Percentiles rank a stretch among this genome's conserved stretches.
These are phyloP conservation scores for Penicillium nucicola DNA, from an alignment of 495 filamentous ascomycete genomes.

Conservation along the genomic window DNA sequence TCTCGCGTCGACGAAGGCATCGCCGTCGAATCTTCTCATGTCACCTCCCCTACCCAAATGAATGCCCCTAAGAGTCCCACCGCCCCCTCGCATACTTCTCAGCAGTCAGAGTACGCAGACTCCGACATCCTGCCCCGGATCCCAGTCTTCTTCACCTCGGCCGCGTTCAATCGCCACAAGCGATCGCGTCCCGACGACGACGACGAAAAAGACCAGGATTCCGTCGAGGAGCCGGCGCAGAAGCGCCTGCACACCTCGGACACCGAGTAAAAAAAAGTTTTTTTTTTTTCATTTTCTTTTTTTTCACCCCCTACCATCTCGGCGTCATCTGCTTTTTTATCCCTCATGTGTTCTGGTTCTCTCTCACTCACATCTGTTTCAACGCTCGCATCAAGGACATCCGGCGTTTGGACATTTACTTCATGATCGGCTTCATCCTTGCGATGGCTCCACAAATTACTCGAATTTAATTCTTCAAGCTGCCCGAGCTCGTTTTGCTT, in stretches of 20 bases:
- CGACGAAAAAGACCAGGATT: constrained; percentile 1
- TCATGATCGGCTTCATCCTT: background rate
- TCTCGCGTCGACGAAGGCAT: constrained; percentile 2
- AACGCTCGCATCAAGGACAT: background rate
- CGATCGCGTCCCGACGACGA: constrained; percentile 10
- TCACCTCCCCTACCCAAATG: background rate
- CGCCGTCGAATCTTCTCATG: constrained; percentile 4
- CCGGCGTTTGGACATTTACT: background rate
- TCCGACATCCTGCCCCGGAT: background rate
- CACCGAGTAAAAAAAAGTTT: constrained; percentile 2
- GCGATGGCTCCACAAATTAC: background rate
- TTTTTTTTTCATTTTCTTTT: no score
- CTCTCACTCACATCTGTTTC: background rate
- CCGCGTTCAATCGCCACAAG: constrained; percentile 3
- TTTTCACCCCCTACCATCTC: no score
- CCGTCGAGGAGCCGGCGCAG: constrained; percentile 5
- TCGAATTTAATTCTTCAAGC: background rate
- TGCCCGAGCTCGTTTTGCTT: background rate
- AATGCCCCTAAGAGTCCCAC: background rate
- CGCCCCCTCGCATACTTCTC: background rate
- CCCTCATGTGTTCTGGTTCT: constrained; percentile 2
- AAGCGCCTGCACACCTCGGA: constrained; percentile 12
- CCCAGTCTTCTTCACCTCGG: background rate
- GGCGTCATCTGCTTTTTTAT: background rate
- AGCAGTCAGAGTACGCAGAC: background rate